Evolutionary conservation across 1,284 basidiomycete genomes (phyloP), one percentile per base, ranked within the genome.

Genomic region (Cystobasidium slooffiae): DNA sequence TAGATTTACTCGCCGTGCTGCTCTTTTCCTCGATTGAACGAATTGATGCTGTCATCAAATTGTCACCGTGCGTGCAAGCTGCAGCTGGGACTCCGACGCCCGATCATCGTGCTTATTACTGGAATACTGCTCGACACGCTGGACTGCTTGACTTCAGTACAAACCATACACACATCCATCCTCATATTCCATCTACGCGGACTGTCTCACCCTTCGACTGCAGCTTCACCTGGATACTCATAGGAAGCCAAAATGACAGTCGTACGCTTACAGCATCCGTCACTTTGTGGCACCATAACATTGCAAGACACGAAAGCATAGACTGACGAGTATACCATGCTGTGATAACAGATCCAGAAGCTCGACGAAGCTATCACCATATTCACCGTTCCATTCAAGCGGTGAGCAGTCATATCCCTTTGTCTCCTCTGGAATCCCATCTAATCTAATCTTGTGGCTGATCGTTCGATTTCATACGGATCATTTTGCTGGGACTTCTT

Each of bases 361-460:
- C 75, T 80, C 62, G 76, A 76, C 56, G 41, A 63, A 14, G 12
- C 47, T 3, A 68, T 74, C 37, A 80, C 79, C 39, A 82, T 78
- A 61, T 83, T 82, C 77, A 78, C 78, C 46, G 76, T 77, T 10
- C 82, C 82, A 6, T 83, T 83, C 72, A 76, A 77, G 44, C 74
- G 64, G 64, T 66, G 37, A 41, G 64, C 9, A 16, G n/a, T 18
- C 16, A 6, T 41, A 41, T 52, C 2, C 51, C n/a, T 53, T 56
- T 37, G 53, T 12, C 31, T 31, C 31, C 31, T 31, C 31, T 31
- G 5, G 31, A 31, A 31, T 31, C 31, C 31, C 31, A 31, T 31
- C 31, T 31, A 31, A 31, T 31, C 31, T 31, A 31, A 31, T 31
- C 31, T 31, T 31, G 31, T 31, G 20, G 56, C 56, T 59, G 22